Percentiles rank a stretch among this genome's conserved stretches.
These are phyloP conservation scores for Austroboletus festivus DNA, from an alignment of 768 basidiomycete genomes.

Conservation along the genomic window DNA sequence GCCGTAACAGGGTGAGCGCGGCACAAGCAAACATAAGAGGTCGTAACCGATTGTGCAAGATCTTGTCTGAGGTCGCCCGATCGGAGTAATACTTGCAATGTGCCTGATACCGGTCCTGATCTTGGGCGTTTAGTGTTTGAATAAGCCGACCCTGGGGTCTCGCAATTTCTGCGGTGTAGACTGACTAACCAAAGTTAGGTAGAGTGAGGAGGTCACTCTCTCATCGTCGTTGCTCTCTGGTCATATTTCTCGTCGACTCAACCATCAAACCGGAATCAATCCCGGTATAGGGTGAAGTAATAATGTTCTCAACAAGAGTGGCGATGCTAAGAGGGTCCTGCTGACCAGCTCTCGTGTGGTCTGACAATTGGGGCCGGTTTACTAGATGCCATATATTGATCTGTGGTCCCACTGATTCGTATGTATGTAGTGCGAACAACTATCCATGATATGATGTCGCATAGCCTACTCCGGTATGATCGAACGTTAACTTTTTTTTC, in stretches of 20 bases:
- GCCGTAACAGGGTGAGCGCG: conserved; percentile 30
- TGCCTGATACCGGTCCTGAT: conserved; percentile 34
- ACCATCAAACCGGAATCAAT: conserved; percentile 19
- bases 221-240: conserved; percentile 13
- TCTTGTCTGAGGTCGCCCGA: conserved; percentile 27
- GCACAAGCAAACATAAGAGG: conserved; percentile 28
- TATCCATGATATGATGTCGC: conserved; percentile 15
- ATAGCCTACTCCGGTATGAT: conserved; percentile 32
- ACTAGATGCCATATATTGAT: conserved; percentile 5
- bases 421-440: conserved; percentile 13
- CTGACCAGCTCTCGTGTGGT: conserved; percentile 10
- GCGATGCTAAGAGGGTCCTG: conserved; percentile 20
- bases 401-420: not conserved
- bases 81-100: conserved; percentile 21
- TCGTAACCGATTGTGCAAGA: conserved; percentile 29
- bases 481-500: conserved; percentile 23
- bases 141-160: conserved; percentile 27
- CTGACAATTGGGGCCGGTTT: conserved; percentile 19
- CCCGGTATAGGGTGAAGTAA: conserved; percentile 11
- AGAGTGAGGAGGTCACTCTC: conserved; percentile 17
- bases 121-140: conserved; percentile 19
- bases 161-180: conserved; percentile 14
- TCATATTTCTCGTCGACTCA: conserved; percentile 14
- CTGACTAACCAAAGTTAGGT: conserved; percentile 33
- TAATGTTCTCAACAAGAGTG: conserved; percentile 18